A percentile compares a stretch with the other conserved stretches of the same genome.
These are phyloP conservation scores for Fusarium praegraminearum DNA, from an alignment of 2,329 filamentous ascomycete genomes.

Conservation along the genomic window DNA sequence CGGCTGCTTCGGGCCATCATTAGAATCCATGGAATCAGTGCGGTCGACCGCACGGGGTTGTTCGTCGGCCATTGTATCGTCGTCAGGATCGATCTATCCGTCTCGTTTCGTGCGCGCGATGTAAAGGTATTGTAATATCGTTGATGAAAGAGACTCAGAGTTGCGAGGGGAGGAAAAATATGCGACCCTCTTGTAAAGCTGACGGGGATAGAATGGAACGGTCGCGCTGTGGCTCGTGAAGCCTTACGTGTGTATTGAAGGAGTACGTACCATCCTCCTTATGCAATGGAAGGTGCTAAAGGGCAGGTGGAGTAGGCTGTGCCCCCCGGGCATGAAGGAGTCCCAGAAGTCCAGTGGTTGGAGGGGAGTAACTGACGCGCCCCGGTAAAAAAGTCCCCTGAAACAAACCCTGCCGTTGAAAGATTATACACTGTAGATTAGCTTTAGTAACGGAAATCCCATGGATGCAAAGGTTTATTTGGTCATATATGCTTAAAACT, in stretches of 20 bases:
- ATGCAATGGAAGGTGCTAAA: slow-evolving; percentile 4
- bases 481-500: background rate
- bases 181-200: slow-evolving; percentile 35
- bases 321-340: background rate
- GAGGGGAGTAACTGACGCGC: slow-evolving; percentile 1
- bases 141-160: slow-evolving; percentile 13
- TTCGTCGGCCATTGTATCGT: slow-evolving; percentile 61
- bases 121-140: slow-evolving; percentile 33
- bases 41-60: slow-evolving; percentile 57
- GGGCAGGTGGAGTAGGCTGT: slow-evolving; percentile 9
- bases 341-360: slow-evolving; percentile 8
- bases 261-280: slow-evolving; percentile 20
- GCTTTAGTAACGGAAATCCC: background rate
- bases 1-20: slow-evolving; percentile 65
- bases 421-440: background rate
- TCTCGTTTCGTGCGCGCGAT: slow-evolving; percentile 13
- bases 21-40: slow-evolving; percentile 66
- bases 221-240: slow-evolving; percentile 37
- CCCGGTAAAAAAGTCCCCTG: slow-evolving; percentile 5
- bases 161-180: slow-evolving; percentile 21
- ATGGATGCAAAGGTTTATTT: background rate
- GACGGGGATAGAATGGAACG: slow-evolving; percentile 32
- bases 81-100: slow-evolving; percentile 31
- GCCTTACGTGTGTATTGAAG: slow-evolving; percentile 30
- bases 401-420: slow-evolving; percentile 2